phyloP scores from a whole-genome alignment of 805 yeast genomes.

The Monosporozyma siamensis region DNA sequence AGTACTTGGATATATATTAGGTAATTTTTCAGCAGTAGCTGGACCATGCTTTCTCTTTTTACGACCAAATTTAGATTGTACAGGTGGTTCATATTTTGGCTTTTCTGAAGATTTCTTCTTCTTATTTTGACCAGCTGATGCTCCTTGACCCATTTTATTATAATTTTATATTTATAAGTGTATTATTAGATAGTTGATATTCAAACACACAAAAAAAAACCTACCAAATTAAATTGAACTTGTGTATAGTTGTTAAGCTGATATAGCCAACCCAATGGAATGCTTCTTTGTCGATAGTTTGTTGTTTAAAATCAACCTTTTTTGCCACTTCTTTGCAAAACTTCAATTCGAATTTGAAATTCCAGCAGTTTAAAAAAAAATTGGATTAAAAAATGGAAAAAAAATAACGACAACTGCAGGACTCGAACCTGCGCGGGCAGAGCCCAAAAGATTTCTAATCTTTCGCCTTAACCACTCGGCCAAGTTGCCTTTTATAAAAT shows the following conservation, averaged over 20 bases:
- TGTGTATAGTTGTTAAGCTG: too few species aligned
- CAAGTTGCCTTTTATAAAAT: constrained; percentile 39
- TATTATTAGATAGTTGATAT: neutral
- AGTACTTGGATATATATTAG: constrained; percentile 82
- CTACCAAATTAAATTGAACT: too few species aligned
- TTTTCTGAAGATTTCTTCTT: constrained; percentile 62
- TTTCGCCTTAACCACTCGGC: constrained; percentile 62
- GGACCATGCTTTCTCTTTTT: constrained; percentile 88
- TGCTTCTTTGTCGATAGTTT: too few species aligned
- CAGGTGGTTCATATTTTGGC: constrained; percentile 98
- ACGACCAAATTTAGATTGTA: constrained; percentile 85
- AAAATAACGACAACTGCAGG: constrained; percentile 59
- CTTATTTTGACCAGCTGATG: constrained; percentile 27
- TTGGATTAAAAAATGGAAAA: constrained; percentile 8
- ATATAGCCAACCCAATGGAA: too few species aligned
- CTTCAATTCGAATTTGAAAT: neutral
- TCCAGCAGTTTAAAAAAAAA: neutral
- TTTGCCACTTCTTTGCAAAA: too few species aligned
- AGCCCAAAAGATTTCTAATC: constrained; percentile 50
- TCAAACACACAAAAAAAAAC: too few species aligned
- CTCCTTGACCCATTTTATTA: constrained; percentile 30
- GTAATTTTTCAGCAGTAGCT: constrained; percentile 71
- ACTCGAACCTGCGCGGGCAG: constrained; percentile 58
- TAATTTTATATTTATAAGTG: neutral
- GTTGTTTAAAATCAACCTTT: too few species aligned